Evolutionary conservation across 352 stramenopile genomes (phyloP), one percentile per base, ranked within the genome.

Genomic region (Elongisporangium prolatum): DNA sequence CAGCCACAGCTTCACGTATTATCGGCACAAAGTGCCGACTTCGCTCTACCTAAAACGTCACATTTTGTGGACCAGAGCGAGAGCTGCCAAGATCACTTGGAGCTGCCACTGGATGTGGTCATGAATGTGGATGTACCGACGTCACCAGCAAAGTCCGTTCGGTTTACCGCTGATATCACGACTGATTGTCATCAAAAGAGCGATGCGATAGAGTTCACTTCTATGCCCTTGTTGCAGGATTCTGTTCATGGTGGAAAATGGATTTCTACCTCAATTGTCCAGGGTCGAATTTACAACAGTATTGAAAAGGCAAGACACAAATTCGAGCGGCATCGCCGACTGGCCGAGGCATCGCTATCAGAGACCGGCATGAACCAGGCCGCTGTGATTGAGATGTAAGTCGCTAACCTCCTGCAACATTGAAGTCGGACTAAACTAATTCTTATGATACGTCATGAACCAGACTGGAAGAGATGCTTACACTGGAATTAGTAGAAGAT

Each of bases 321-420:
- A 48, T 89, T 87, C 51, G 44, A 74, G 24, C 74, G 77, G 21
- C 74, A 89, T 52, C 74, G 77, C 17, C 64, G 62, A 38, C 63
- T 89, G 22, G 80, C 77, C 1, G 80, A 89, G 49, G 66, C 80
- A 21, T 86, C 80, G 3, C 54, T 89, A 3, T 60, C 74, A 22
- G 69, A 77, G 7, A 81, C 77, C 2, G 77, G 77, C 17, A 84
- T 88, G 75, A 44, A 79, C 34, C 80, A 89, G 60, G 71, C 54
- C 37, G 68, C 65, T 4, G 69, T 89, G 20, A 80, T 89, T 52
- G 80, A 89, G 63, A 78, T 88, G 80, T 86, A 56, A 52, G 76
- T 78, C 2, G 24, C 7, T 34, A 34, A 8, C 24, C 24, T 24
- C 25, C n/a, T 48, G 21, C 1, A 9, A 8, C 1, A 9, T 40